Conservation (phyloP, 768 basidiomycete species). For the Mycena crocata region DNA sequence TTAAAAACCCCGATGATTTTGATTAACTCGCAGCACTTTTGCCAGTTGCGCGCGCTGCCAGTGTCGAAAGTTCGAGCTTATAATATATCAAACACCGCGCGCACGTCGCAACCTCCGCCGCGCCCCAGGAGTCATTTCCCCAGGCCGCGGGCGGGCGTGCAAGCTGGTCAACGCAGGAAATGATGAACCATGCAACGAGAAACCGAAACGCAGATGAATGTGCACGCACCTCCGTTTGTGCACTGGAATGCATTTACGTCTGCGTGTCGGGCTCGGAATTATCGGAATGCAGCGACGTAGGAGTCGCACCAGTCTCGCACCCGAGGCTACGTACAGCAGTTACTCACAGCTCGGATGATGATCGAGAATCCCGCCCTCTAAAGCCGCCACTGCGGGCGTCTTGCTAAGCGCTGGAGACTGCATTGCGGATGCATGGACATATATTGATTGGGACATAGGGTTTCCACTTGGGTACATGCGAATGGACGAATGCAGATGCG, state of each 20-base stretch:
- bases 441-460: constrained; percentile 2
- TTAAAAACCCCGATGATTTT: constrained; percentile 1
- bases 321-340: constrained; percentile 16
- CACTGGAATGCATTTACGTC: neutral
- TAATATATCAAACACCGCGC: constrained; percentile 10
- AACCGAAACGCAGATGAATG: neutral
- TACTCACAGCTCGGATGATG: constrained; percentile 17
- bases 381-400: no score
- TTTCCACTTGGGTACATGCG: neutral
- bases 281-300: neutral
- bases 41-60: no score
- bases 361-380: neutral
- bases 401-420: no score
- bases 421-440: neutral
- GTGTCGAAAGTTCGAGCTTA: neutral
- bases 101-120: constrained; percentile 11
- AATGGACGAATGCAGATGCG: neutral
- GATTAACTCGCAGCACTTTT: no score
- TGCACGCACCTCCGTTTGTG: neutral
- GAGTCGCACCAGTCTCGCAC: constrained; percentile 6
- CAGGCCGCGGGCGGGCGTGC: neutral
- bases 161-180: neutral
- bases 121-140: neutral
- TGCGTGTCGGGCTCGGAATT: neutral
- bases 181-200: constrained; percentile 5